These are phyloP conservation scores for Friedmanniomyces simplex DNA, from an alignment of 495 filamentous ascomycete genomes.

Conservation along the genomic window DNA sequence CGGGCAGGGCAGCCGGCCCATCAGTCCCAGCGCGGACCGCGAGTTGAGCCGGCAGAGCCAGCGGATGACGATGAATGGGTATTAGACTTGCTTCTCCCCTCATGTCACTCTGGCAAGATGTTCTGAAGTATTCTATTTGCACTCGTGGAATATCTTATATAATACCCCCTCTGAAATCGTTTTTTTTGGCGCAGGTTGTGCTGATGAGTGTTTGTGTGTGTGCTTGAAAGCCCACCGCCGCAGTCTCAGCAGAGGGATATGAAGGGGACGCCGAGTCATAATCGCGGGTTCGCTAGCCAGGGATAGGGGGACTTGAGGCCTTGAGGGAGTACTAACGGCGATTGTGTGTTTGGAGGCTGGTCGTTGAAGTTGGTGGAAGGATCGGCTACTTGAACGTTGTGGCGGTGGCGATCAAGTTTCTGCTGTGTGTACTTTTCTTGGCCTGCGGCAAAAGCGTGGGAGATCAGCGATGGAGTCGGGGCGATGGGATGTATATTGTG, in stretches of 20 bases:
- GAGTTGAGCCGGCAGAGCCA: slow-evolving; percentile 95
- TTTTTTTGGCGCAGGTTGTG: neutral
- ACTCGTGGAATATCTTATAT: neutral
- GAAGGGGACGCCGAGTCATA: neutral
- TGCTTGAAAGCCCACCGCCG: neutral
- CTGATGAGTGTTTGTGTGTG: neutral
- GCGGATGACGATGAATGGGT: slow-evolving; percentile 96
- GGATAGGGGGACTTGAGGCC: neutral
- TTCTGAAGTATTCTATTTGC: neutral
- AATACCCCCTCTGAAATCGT: neutral
- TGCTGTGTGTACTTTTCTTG: too few relatives aligned
- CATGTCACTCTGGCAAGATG: neutral
- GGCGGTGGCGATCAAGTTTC: too few relatives aligned
- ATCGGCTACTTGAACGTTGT: too few relatives aligned
- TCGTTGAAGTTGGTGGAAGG: too few relatives aligned
- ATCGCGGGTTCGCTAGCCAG: neutral
- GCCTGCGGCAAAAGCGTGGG: too few relatives aligned
- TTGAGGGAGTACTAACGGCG: too few relatives aligned
- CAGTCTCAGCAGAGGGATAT: neutral
- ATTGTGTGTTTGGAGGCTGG: too few relatives aligned
- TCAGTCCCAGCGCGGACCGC: slow-evolving; percentile 85
- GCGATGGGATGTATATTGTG: too few relatives aligned
- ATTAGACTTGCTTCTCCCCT: slow-evolving; percentile 43
- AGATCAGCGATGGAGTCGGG: too few relatives aligned
- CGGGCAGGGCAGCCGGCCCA: slow-evolving; percentile 50